Evolutionary conservation across 2,329 filamentous ascomycete genomes (phyloP).

Genomic region (Cordyceps javanica): DNA sequence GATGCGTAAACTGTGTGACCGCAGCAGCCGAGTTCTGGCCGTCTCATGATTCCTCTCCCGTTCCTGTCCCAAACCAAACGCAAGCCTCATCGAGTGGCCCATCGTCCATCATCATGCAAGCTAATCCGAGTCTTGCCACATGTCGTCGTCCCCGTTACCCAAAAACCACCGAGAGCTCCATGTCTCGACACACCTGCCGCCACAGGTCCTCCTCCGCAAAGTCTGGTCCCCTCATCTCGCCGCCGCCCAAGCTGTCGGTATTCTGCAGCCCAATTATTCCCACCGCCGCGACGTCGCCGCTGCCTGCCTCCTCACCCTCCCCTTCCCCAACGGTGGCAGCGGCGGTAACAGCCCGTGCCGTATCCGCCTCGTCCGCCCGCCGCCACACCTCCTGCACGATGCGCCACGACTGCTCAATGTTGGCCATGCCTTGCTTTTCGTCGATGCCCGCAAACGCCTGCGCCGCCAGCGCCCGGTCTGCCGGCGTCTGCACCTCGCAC

Average conservation of each 20-base stretch:
- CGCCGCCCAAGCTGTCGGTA: not conserved
- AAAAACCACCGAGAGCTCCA: conserved; percentile 55
- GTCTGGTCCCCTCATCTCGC: not conserved
- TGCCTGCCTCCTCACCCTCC: conserved; percentile 15
- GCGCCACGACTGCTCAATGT: conserved; percentile 55
- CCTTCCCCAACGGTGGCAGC: conserved; percentile 13
- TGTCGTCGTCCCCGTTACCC: conserved; percentile 36
- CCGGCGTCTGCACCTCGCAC: conserved; percentile 47
- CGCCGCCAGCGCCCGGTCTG: conserved; percentile 46
- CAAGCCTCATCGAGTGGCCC: not conserved
- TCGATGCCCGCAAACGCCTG: conserved; percentile 48
- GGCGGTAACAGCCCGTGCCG: too few relatives aligned
- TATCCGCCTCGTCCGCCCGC: conserved; percentile 35
- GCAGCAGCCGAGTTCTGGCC: too few relatives aligned
- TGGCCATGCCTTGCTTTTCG: conserved; percentile 57
- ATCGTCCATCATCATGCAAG: too few relatives aligned
- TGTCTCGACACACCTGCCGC: conserved; percentile 51
- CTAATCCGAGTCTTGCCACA: too few relatives aligned
- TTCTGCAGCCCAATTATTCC: not conserved
- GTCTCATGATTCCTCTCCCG: too few relatives aligned
- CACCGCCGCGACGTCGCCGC: not conserved
- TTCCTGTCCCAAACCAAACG: too few relatives aligned
- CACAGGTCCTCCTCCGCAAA: conserved; percentile 37
- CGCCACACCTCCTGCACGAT: conserved; percentile 58
- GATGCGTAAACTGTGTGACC: too few relatives aligned